These are phyloP conservation scores for Penicillium brevicompactum DNA, from an alignment of 2,329 filamentous ascomycete genomes.

Conservation along the genomic window DNA sequence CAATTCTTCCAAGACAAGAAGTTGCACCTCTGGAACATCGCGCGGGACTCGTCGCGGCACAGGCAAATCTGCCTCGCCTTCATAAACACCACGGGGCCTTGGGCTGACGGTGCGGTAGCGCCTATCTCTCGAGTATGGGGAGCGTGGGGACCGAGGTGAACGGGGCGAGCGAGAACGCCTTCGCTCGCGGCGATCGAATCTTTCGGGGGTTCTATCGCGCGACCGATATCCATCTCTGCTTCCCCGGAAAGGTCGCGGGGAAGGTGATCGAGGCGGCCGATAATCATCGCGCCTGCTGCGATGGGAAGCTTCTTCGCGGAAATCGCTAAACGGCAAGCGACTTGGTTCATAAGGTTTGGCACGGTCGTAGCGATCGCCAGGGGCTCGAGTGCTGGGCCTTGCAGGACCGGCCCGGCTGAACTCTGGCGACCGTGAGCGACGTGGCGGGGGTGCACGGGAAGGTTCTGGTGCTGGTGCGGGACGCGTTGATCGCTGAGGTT, in stretches of 20 bases:
- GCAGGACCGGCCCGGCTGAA: constrained; percentile 48
- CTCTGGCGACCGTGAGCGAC: constrained; percentile 67
- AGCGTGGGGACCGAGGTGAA: constrained; percentile 21
- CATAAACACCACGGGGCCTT: constrained; percentile 53
- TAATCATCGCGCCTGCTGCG: constrained; percentile 64
- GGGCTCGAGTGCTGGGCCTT: constrained; percentile 32
- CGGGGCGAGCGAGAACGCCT: constrained; percentile 66
- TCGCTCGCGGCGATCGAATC: constrained; percentile 56
- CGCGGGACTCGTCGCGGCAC: constrained; percentile 72
- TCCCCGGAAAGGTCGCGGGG: constrained; percentile 60
- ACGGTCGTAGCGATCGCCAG: constrained; percentile 50
- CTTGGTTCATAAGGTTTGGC: constrained; percentile 29
- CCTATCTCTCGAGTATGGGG: constrained; percentile 63
- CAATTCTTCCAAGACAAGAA: constrained; percentile 78
- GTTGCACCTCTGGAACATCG: constrained; percentile 85
- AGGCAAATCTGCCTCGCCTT: constrained; percentile 65
- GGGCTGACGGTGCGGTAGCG: constrained; percentile 72
- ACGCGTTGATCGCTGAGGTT: constrained; percentile 78
- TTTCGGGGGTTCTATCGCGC: constrained; percentile 48
- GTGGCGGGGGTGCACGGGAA: constrained; percentile 39
- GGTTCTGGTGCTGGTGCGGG: constrained; percentile 42
- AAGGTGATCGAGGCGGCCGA: constrained; percentile 60
- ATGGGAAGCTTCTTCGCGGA: constrained; percentile 49
- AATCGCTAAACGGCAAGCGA: constrained; percentile 49
- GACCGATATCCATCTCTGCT: constrained; percentile 64